Base-by-base conservation (phyloP, 495 filamentous ascomycete genomes). In the Hypoxylon crocopeplum region DNA sequence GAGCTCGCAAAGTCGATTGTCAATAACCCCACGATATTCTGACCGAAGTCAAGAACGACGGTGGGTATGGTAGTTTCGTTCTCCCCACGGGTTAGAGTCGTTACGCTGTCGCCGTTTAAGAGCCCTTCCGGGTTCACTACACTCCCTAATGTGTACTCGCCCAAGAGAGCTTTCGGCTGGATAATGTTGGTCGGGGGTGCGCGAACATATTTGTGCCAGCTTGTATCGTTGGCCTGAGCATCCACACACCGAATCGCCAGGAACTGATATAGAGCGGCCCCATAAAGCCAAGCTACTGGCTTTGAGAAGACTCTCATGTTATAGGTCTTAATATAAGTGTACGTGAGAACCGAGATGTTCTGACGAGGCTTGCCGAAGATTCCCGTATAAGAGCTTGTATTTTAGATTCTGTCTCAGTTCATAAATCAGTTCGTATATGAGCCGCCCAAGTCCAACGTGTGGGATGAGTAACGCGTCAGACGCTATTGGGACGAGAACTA, bases 31-130 rank as follows among this genome's bases (percentile, higher is more conserved):
- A 75, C 75, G 5, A 75, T 61, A 60, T 79, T 77, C 39, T 73
- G 73, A 3, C 78, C 77, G 52, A 78, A 81, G 59, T 79, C 78
- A 21, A 79, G 59, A 2, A 78, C 68, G 3, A 81, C 46, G 16
- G 30, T 51, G 3, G 58, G 65, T 20, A 48, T 36, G 13, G 55
- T 33, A 32, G 42, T 33, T n/a, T 17, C 39, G 13, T 27, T 20
- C 16, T 30, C 42, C 30, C 29, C 36, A 29, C 70, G 62, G 1
- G 58, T 68, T 25, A 75, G 41, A 0, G 70, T 66, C n/a, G 65
- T 48, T 2, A 56, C 33, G 2, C 44, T 27, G n/a, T 13, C 40
- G 7, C 71, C 61, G 13, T 57, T 59, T 22, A 77, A 16, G 36
- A 77, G 65, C 2, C 66, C 69, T 19, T 68, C 50, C 7, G 75